Conservation (phyloP, 768 basidiomycete species). For the Lepiota subincarnata region DNA sequence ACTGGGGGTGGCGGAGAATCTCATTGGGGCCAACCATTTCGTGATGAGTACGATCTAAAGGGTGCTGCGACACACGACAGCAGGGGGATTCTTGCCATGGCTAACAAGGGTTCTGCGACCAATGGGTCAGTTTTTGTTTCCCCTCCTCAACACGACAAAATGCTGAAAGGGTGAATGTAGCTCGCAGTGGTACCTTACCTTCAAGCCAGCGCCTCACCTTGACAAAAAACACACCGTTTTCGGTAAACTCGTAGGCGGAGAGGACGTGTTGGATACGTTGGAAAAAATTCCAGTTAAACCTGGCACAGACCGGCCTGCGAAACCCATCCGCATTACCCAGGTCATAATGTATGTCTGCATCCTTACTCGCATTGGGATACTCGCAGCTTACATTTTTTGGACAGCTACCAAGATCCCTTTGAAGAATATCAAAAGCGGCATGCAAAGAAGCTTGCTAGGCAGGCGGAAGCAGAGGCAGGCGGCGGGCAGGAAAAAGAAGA, state of each 20-base stretch:
- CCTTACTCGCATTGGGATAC: not conserved
- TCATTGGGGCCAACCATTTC: conserved; percentile 93
- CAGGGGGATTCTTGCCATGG: conserved; percentile 89
- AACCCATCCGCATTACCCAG: conserved; percentile 81
- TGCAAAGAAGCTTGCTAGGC: conserved; percentile 69
- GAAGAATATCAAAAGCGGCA: conserved; percentile 86
- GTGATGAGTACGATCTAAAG: conserved; percentile 88
- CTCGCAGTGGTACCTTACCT: conserved; percentile 93
- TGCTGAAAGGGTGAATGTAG: conserved; percentile 30
- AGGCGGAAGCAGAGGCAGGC: conserved; percentile 36
- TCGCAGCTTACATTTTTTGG: not conserved
- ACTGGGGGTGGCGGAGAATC: conserved; percentile 92
- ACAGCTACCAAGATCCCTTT: conserved; percentile 91
- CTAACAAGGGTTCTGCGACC: conserved; percentile 87
- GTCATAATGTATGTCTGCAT: conserved; percentile 67
- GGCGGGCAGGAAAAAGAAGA: conserved; percentile 30
- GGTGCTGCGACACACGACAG: conserved; percentile 85
- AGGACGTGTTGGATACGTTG: conserved; percentile 81
- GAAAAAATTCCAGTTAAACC: conserved; percentile 79
- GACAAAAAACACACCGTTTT: conserved; percentile 96
- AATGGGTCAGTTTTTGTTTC: conserved; percentile 55
- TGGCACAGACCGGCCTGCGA: conserved; percentile 83
- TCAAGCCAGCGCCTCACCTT: conserved; percentile 76
- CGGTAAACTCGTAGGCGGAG: conserved; percentile 94
- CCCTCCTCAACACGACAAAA: not conserved